phyloP scores from a whole-genome alignment of 768 basidiomycete genomes.

The Asterophora lycoperdoides region DNA sequence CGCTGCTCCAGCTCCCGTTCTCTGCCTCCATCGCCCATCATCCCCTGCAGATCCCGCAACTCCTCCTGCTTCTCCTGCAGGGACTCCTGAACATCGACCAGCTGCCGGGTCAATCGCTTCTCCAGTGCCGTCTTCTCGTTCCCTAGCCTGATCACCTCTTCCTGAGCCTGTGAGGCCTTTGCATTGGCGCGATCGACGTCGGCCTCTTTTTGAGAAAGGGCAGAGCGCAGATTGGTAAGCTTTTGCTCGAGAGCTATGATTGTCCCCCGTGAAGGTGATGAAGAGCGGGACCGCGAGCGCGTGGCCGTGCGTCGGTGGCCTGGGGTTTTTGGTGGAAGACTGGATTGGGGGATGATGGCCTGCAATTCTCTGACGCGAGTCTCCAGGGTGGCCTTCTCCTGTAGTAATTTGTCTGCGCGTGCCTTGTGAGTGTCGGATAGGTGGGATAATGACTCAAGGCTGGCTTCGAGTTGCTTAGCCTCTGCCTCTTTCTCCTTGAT shows the following conservation, averaged over 20 bases:
- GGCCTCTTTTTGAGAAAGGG: conserved; percentile 40
- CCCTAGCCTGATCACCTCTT: conserved; percentile 45
- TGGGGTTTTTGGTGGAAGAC: conserved; percentile 27
- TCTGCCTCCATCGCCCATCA: conserved; percentile 40
- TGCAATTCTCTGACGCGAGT: conserved; percentile 58
- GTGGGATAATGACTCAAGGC: conserved; percentile 50
- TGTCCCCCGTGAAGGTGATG: conserved; percentile 39
- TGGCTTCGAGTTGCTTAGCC: conserved; percentile 50
- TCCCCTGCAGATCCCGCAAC: conserved; percentile 38
- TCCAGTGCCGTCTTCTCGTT: conserved; percentile 59
- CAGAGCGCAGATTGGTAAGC: conserved; percentile 41
- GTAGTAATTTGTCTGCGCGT: conserved; percentile 44
- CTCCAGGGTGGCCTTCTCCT: conserved; percentile 56
- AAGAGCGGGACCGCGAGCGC: conserved; percentile 56
- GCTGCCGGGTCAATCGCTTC: conserved; percentile 38
- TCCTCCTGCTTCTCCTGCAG: conserved; percentile 62
- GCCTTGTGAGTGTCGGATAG: conserved; percentile 44
- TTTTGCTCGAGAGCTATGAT: conserved; percentile 54
- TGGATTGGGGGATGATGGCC: conserved; percentile 33
- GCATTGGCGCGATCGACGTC: conserved; percentile 39
- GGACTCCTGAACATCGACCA: conserved; percentile 38
- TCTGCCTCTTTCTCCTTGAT: conserved; percentile 48
- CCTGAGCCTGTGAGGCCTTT: conserved; percentile 47
- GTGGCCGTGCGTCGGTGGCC: conserved; percentile 28
- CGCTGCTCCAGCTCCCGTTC: conserved; percentile 61